Evolutionary conservation across 2,329 filamentous ascomycete species (phyloP).

Genomic region (Stagonosporopsis vannaccii): DNA sequence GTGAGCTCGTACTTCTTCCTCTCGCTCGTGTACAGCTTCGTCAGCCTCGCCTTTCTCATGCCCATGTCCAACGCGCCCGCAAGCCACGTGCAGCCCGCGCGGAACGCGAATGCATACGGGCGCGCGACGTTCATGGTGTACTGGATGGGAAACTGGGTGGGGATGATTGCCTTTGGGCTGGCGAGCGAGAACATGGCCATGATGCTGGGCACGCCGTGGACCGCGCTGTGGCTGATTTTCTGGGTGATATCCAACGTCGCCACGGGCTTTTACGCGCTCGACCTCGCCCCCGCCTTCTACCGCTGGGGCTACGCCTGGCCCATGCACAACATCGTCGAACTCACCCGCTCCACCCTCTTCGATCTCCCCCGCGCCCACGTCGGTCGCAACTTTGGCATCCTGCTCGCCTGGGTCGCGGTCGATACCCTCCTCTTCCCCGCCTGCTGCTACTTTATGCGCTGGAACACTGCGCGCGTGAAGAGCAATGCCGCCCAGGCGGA

Average conservation of each 20-base stretch:
- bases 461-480: constrained; percentile 44
- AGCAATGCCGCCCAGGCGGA: constrained; percentile 32
- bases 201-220: constrained; percentile 68
- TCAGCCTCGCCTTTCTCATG: constrained; percentile 68
- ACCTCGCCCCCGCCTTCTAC: constrained; percentile 65
- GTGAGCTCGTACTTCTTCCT: constrained; percentile 67
- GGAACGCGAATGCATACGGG: constrained; percentile 63
- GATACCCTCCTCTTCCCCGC: constrained; percentile 62
- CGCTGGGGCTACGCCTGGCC: constrained; percentile 70
- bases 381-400: constrained; percentile 66
- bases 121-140: constrained; percentile 67
- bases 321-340: constrained; percentile 68
- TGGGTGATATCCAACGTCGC: constrained; percentile 72
- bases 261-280: constrained; percentile 66
- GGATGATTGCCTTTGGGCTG: constrained; percentile 68
- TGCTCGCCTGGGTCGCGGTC: constrained; percentile 65
- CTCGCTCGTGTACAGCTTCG: constrained; percentile 67
- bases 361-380: constrained; percentile 62
- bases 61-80: constrained; percentile 61
- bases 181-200: constrained; percentile 72
- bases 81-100: constrained; percentile 52
- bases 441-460: constrained; percentile 53
- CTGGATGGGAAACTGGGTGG: constrained; percentile 68
- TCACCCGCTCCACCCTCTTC: constrained; percentile 66
- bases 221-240: constrained; percentile 69